Evolutionary conservation across 495 filamentous ascomycete genomes (phyloP).

Genomic region (Podospora australis): DNA sequence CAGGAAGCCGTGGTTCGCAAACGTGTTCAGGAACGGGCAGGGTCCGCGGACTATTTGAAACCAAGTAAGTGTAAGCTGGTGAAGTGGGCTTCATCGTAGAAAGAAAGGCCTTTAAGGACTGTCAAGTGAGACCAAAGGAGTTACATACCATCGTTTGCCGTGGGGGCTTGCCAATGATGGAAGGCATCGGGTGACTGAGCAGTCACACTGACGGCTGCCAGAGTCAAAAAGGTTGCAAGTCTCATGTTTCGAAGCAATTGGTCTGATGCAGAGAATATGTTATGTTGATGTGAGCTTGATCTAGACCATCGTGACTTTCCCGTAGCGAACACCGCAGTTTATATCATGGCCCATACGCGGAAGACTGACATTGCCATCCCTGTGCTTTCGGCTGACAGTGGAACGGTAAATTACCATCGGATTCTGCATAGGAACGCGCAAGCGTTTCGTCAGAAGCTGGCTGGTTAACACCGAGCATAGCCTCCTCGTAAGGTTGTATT

Average conservation of each 20-base stretch:
- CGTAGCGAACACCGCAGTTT: background rate
- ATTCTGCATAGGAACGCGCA: background rate
- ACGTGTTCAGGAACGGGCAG: slow-evolving; percentile 36
- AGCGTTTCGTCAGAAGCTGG: background rate
- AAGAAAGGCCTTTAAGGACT: background rate
- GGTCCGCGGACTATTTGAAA: slow-evolving; percentile 21
- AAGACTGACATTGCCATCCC: background rate
- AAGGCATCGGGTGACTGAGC: background rate
- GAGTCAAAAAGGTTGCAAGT: background rate
- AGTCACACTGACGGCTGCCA: background rate
- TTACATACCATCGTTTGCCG: background rate
- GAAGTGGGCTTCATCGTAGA: too few species aligned
- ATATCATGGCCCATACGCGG: background rate
- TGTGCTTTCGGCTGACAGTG: too few species aligned
- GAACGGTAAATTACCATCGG: background rate
- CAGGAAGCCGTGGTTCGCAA: slow-evolving; percentile 34
- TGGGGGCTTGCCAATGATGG: background rate
- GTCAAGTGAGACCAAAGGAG: background rate
- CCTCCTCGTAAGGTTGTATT: background rate
- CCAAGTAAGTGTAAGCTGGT: background rate
- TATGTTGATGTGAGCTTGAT: background rate
- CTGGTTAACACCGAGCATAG: background rate
- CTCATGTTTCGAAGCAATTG: background rate
- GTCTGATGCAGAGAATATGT: background rate
- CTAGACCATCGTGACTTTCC: too few species aligned